These are phyloP conservation scores for Ophiostoma piceae DNA, from an alignment of 2,329 filamentous ascomycete genomes.

Conservation along the genomic window DNA sequence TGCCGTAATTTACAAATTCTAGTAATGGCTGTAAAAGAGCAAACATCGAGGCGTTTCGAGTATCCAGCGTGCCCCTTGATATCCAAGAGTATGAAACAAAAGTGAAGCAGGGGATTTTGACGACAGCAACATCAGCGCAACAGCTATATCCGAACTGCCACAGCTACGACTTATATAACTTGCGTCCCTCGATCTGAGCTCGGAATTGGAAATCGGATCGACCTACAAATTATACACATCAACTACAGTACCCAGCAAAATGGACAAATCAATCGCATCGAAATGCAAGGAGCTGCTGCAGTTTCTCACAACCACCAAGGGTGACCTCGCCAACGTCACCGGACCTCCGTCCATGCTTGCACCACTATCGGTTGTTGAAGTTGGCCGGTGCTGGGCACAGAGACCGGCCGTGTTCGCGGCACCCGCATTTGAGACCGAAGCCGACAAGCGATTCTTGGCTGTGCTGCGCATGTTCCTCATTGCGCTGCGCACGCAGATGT, in stretches of 20 bases:
- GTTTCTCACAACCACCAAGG: slow-evolving; percentile 40
- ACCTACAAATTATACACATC: neutral
- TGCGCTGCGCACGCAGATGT: slow-evolving; percentile 44
- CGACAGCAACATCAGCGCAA: slow-evolving; percentile 10
- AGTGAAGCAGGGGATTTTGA: slow-evolving; percentile 3
- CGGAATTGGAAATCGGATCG: neutral
- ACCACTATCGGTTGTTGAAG: slow-evolving; percentile 47
- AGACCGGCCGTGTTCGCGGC: slow-evolving; percentile 45
- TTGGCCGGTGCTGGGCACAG: slow-evolving; percentile 48
- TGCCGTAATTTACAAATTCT: neutral
- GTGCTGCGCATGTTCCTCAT: slow-evolving; percentile 46
- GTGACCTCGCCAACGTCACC: slow-evolving; percentile 49
- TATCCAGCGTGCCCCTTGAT: slow-evolving; percentile 8
- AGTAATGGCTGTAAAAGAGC: neutral
- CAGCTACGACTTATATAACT: neutral
- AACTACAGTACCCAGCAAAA: slow-evolving; percentile 23
- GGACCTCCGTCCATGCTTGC: slow-evolving; percentile 48
- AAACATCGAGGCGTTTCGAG: neutral
- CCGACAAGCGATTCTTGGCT: slow-evolving; percentile 42
- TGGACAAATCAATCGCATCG: slow-evolving; percentile 31
- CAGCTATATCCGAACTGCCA: neutral
- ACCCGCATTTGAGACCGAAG: slow-evolving; percentile 41
- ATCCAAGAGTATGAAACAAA: neutral
- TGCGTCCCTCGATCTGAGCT: neutral
- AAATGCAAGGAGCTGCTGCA: slow-evolving; percentile 33